phyloP scores from a whole-genome alignment of 1,284 basidiomycete species.

The Gymnopus androsaceus region DNA sequence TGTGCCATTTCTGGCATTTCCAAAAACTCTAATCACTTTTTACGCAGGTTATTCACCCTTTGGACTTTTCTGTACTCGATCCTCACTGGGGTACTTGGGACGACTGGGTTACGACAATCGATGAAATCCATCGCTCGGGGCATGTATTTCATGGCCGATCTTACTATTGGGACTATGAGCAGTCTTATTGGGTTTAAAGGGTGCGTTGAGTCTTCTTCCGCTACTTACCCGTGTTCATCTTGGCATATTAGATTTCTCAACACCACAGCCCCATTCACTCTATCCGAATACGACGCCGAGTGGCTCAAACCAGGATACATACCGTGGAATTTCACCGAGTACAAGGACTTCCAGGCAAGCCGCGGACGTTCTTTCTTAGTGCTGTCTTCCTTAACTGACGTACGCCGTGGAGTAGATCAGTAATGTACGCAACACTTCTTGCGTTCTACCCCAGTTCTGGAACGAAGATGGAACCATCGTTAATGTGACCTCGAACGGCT shows the following conservation, averaged over 20 bases:
- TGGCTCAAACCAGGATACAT: slow-evolving; percentile 79
- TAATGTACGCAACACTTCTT: slow-evolving; percentile 74
- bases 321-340: slow-evolving; percentile 85
- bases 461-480: slow-evolving; percentile 69
- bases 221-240: slow-evolving; percentile 4
- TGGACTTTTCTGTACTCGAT: slow-evolving; percentile 87
- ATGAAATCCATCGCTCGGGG: slow-evolving; percentile 74
- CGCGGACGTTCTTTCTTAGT: not conserved
- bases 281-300: slow-evolving; percentile 71
- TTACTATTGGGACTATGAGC: slow-evolving; percentile 89
- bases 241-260: slow-evolving; percentile 65
- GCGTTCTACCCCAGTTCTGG: slow-evolving; percentile 79
- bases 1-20: slow-evolving; percentile 32
- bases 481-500: slow-evolving; percentile 63
- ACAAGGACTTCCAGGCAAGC: slow-evolving; percentile 77
- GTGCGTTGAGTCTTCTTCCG: slow-evolving; percentile 44
- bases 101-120: slow-evolving; percentile 77
- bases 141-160: slow-evolving; percentile 91
- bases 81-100: slow-evolving; percentile 85
- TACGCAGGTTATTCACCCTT: slow-evolving; percentile 81
- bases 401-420: no score
- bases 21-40: slow-evolving; percentile 8
- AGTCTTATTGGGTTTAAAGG: slow-evolving; percentile 84
- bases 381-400: not conserved
- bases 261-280: slow-evolving; percentile 73